A percentile compares a stretch with the other conserved stretches of the same genome.
These are phyloP conservation scores for Blastobotrys apis DNA, from an alignment of 1,139 yeast genomes.

Conservation along the genomic window DNA sequence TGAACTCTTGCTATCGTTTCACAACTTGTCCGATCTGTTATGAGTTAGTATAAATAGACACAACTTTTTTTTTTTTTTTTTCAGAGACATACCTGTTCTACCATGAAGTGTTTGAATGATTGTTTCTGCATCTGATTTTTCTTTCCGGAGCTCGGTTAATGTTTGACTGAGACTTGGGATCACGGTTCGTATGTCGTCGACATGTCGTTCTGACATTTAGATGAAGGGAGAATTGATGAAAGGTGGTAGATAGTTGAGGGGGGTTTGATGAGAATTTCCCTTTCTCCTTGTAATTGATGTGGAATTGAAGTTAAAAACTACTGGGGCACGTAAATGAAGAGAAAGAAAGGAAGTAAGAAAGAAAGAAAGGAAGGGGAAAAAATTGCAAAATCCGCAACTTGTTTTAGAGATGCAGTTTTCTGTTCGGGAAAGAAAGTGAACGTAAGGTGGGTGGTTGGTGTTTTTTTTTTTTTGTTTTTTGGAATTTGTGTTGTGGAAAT, in stretches of 20 bases:
- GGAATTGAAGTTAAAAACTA: not conserved
- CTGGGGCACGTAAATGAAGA: not conserved
- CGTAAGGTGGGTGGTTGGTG: too few species aligned
- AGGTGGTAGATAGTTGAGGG: too few species aligned
- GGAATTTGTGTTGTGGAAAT: too few species aligned
- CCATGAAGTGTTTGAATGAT: slow-evolving; percentile 20
- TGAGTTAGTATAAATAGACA: not conserved
- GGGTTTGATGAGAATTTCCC: too few species aligned
- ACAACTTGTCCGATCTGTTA: slow-evolving; percentile 20
- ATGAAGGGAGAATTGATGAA: too few species aligned
- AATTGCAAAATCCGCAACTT: not conserved
- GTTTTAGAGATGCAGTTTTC: not conserved
- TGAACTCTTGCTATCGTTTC: slow-evolving; percentile 20
- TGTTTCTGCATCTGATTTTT: slow-evolving; percentile 20
- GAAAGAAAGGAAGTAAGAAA: slow-evolving; percentile 1
- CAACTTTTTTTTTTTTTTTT: not conserved
- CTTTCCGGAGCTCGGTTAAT: slow-evolving; percentile 21
- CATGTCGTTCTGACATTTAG: slow-evolving; percentile 12
- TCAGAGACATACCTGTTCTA: slow-evolving; percentile 18
- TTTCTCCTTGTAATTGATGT: not conserved
- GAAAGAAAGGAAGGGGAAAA: not conserved
- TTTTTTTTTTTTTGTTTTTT: too few species aligned
- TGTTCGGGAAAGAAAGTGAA: not conserved
- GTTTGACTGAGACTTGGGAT: slow-evolving; percentile 15
- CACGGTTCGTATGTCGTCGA: slow-evolving; percentile 9